Percentiles rank a stretch among this genome's conserved stretches.
These are phyloP conservation scores for Phytopythium ostracodes DNA, from an alignment of 352 stramenopile species.

Conservation along the genomic window DNA sequence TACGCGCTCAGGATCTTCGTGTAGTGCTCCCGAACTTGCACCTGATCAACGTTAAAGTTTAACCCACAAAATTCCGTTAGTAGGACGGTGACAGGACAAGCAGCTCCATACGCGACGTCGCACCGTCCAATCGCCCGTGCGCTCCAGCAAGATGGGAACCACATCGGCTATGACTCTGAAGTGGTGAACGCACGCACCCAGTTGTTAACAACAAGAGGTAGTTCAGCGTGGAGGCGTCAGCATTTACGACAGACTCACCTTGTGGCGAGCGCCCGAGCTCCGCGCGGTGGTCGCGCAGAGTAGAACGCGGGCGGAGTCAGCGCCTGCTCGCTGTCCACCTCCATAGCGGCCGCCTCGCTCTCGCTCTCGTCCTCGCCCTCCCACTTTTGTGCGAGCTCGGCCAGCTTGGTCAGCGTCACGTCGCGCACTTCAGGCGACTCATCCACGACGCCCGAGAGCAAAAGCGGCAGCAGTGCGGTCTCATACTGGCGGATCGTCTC, in stretches of 20 bases:
- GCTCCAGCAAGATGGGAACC: constrained; percentile 56
- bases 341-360: constrained; percentile 32
- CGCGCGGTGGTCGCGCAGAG: constrained; percentile 33
- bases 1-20: constrained; percentile 66
- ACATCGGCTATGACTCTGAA: constrained; percentile 41
- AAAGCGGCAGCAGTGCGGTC: constrained; percentile 54
- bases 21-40: constrained; percentile 70
- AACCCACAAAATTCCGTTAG: no score
- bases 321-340: constrained; percentile 21
- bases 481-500: constrained; percentile 58
- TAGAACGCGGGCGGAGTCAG: constrained; percentile 43
- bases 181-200: not conserved
- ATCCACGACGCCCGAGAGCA: constrained; percentile 63
- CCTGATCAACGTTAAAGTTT: no score
- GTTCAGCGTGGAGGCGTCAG: not conserved
- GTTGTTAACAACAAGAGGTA: not conserved
- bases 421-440: constrained; percentile 62
- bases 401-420: constrained; percentile 33
- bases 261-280: constrained; percentile 39
- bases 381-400: constrained; percentile 47
- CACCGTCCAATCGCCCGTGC: constrained; percentile 75
- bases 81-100: not conserved
- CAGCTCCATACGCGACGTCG: not conserved
- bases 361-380: constrained; percentile 21
- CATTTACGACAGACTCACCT: constrained; percentile 12